Evolutionary conservation across 495 filamentous ascomycete genomes (phyloP), one percentile per base, ranked within the genome.

Genomic region (Pseudevernia furfuracea): DNA sequence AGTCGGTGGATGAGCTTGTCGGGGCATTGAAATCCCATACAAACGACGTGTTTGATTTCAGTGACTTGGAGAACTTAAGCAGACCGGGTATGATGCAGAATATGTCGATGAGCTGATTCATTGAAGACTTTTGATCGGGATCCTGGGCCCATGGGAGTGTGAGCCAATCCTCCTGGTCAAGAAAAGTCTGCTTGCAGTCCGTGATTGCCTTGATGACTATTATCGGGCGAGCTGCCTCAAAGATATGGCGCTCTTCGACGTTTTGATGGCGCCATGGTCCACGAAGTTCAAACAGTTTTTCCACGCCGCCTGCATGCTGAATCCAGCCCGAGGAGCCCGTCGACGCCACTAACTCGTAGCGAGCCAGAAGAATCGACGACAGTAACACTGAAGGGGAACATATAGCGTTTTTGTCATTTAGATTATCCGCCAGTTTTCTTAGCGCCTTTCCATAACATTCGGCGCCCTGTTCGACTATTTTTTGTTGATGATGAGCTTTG

Each of bases 301-400:
- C 61, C 23, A 63, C 61, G 7, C 61, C 61, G 19, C 61, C 61
- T 34, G 61, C 61, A 58, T 63, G 61, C 53, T 46, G 38, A 11
- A 63, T 63, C 61, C 61, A 63, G 10, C 52, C 49, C 3, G 23
- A n/a, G 38, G 44, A 57, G 52, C 56, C 52, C 8, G 61, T 63
- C 39, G 61, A 63, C 1, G 61, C 56, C 39, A 63, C 61, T 23
- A 63, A 48, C 21, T 66, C 64, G 28, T 66, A 66, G 43, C 60
- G 60, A 34, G 64, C 59, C 39, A 66, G n/a, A 9, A 59, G 34
- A 11, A 59, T 53, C 0, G 58, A 46, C 14, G 64, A 66, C 21
- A 55, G 59, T 12, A 66, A 25, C 7, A 66, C 58, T 1, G 64
- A 59, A 25, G 64, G 37, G 15, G 64, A 66, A 44, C 58, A 57